Evolutionary conservation across 345 rosid genomes (phyloP), one percentile per base, ranked within the genome.

Genomic region (Gossypium bickii): DNA sequence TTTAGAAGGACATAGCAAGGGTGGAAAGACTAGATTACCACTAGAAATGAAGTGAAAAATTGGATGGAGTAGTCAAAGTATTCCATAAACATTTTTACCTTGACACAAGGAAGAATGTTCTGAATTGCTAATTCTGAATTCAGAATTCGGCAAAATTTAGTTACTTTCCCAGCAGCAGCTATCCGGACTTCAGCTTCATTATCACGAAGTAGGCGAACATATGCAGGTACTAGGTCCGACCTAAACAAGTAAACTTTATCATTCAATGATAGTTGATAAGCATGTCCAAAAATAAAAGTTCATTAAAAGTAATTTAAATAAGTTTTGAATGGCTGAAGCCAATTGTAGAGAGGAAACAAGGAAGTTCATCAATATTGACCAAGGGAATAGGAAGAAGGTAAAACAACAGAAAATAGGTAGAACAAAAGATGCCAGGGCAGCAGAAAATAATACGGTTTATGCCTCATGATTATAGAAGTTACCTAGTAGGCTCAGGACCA

Each of bases 401-500:
- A 69, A 51, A 15, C 2, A 17, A 16, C 48, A 44, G 67, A 59
- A 73, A 73, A 73, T 22, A 73, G 15, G 56, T 17, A 48, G 4
- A 44, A 12, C 9, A 29, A 58, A 57, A 48, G 45, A 45, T 6
- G 68, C 3, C 25, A 27, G 12, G 12, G 12, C 64, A 25, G 25
- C 53, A 73, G 4, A 45, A 45, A 22, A 72, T 44, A 72, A 9
- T 27, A 69, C 7, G 12, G 22, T 27, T 69, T 29, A 25, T 25
- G 65, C 25, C 72, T 66, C 45, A 6, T 18, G 29, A 29, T 34
- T 47, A 11, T 29, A 73, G 13, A 57, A 57, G 73, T 86, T 84
- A 91, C 97, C 82, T 87, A 53, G 92, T 91, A 52, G 90, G 90
- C 80, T 91, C 92, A 52, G 92, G 93, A 59, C 93, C 97, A 49